Percentiles rank a stretch among this genome's conserved stretches.
Evolutionary conservation across 495 filamentous ascomycete species (phyloP).

Genomic region (Talaromyces wortmannii): DNA sequence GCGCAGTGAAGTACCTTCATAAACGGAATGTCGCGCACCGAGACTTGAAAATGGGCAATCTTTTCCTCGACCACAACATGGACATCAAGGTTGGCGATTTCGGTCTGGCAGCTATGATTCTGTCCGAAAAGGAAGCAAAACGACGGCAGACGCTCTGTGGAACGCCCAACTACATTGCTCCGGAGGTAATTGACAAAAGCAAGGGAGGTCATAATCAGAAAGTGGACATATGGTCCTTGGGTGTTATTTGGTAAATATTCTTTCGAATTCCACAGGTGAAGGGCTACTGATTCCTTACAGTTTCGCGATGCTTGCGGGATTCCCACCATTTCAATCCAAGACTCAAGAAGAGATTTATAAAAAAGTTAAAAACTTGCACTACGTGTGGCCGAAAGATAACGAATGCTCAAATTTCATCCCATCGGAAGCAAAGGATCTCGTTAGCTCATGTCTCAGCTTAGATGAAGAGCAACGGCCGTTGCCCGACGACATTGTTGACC

Average conservation of each 20-base stretch:
- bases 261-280: not conserved
- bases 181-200: constrained; percentile 73
- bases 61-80: constrained; percentile 95
- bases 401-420: constrained; percentile 41
- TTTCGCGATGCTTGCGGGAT: constrained; percentile 86
- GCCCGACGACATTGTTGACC: constrained; percentile 74
- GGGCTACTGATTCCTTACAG: constrained; percentile 24
- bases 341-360: constrained; percentile 83
- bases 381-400: constrained; percentile 65
- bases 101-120: constrained; percentile 85
- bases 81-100: constrained; percentile 98
- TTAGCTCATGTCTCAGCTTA: constrained; percentile 64
- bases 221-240: constrained; percentile 95
- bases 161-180: constrained; percentile 97
- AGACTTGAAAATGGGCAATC: constrained; percentile 95
- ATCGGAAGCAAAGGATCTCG: constrained; percentile 66
- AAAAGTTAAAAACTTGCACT: constrained; percentile 61
- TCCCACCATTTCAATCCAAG: constrained; percentile 80
- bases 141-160: constrained; percentile 89
- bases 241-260: constrained; percentile 74
- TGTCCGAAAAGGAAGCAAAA: constrained; percentile 78
- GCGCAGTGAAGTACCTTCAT: constrained; percentile 96
- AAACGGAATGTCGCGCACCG: constrained; percentile 90
- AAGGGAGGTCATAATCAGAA: constrained; percentile 86
- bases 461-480: constrained; percentile 68